Evolutionary conservation across 192 early-diverging fungal genomes (phyloP).

Genomic region (Podila verticillata): DNA sequence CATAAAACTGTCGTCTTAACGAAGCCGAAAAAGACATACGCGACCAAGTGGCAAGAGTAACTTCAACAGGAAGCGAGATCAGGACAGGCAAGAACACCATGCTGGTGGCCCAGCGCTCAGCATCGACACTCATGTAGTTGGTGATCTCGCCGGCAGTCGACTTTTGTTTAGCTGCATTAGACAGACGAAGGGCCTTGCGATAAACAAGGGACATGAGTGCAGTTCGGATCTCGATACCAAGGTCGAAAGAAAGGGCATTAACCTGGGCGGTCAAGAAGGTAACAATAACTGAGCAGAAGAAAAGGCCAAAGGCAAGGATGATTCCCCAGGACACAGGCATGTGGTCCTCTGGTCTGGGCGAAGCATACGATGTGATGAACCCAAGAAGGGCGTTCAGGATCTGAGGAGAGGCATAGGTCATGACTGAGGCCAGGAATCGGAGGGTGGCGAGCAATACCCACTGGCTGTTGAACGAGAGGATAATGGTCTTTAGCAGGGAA

Average conservation of each 20-base stretch:
- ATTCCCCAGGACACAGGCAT: constrained; percentile 25
- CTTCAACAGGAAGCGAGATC: constrained; percentile 13
- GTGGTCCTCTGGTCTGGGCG: constrained; percentile 3
- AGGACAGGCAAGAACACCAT: not conserved
- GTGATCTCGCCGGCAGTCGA: constrained; percentile 47
- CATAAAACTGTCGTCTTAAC: no score
- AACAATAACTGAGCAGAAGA: constrained; percentile 15
- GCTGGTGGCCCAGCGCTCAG: constrained; percentile 22
- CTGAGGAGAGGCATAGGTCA: constrained; percentile 33
- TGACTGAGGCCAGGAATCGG: constrained; percentile 17
- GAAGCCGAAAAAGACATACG: not conserved
- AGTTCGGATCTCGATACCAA: constrained; percentile 35
- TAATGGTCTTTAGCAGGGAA: constrained; percentile 25
- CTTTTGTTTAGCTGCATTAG: constrained; percentile 28
- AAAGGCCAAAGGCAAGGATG: constrained; percentile 42
- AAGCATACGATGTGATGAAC: constrained; percentile 27
- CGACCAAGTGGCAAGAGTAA: constrained; percentile 6
- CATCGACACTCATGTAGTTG: constrained; percentile 53
- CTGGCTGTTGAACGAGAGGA: constrained; percentile 4
- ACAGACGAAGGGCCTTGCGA: constrained; percentile 37
- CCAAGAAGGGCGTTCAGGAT: constrained; percentile 31
- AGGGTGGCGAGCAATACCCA: constrained; percentile 15
- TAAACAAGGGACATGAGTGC: constrained; percentile 51
- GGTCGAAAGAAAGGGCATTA: not conserved
- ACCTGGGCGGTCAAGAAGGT: constrained; percentile 23